Conservation (phyloP, 106 monocot species). For the Dendrobium nobile region DNA sequence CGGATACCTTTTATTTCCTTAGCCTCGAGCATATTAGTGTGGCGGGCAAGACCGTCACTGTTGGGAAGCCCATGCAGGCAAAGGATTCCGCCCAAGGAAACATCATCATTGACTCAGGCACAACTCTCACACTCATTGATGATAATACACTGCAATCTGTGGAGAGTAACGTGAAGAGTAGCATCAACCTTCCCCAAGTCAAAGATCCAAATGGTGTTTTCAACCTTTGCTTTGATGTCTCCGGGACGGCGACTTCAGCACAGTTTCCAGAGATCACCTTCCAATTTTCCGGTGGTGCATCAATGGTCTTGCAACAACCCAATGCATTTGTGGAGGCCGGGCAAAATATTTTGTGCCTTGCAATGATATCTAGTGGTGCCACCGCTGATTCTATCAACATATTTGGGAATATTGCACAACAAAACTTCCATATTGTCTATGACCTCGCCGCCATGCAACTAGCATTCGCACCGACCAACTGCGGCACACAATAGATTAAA, state of each 20-base stretch:
- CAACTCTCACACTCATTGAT: constrained; percentile 22
- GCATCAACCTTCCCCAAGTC: neutral
- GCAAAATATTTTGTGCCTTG: constrained; percentile 17
- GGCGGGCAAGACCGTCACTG: neutral
- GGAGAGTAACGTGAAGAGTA: neutral
- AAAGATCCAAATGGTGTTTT: too few relatives aligned
- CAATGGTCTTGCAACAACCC: constrained; percentile 1
- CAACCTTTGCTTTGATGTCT: too few relatives aligned
- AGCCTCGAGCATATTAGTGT: constrained; percentile 14
- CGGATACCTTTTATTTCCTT: constrained; percentile 16
- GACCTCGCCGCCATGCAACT: constrained; percentile 17
- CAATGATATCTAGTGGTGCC: constrained; percentile 1
- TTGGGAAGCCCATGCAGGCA: neutral
- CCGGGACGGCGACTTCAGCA: too few relatives aligned
- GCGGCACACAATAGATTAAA: constrained; percentile 1
- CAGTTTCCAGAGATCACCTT: too few relatives aligned
- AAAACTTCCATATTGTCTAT: constrained; percentile 37
- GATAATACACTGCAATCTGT: neutral
- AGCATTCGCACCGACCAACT: constrained; percentile 1
- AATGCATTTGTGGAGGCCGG: constrained; percentile 6
- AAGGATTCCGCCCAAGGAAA: neutral
- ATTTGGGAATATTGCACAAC: constrained; percentile 45
- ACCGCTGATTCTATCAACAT: neutral
- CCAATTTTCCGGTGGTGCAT: constrained; percentile 8
- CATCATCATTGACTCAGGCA: constrained; percentile 44